Evolutionary conservation across 495 filamentous ascomycete species (phyloP).

Genomic region (Lophium mytilinum): DNA sequence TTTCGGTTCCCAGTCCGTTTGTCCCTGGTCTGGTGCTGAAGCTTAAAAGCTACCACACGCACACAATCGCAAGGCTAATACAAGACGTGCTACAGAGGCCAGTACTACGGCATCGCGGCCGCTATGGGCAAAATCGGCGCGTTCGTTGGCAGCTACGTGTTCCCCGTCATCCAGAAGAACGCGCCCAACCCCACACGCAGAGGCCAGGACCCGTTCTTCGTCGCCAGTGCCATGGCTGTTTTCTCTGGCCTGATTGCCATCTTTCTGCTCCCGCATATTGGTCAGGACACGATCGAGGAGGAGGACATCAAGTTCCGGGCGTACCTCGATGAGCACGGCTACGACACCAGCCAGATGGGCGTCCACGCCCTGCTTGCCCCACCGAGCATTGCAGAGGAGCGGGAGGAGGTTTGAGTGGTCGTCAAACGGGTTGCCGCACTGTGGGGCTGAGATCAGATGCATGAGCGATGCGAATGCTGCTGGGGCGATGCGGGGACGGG

Average conservation of each 20-base stretch:
- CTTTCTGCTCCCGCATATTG: slow-evolving; percentile 31
- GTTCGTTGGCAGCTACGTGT: slow-evolving; percentile 80
- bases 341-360: slow-evolving; percentile 62
- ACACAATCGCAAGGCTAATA: not conserved
- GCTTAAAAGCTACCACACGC: not conserved
- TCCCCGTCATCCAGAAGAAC: slow-evolving; percentile 59
- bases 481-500: not conserved
- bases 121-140: slow-evolving; percentile 81
- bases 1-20: not conserved
- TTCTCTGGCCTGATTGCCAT: slow-evolving; percentile 28
- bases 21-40: no score
- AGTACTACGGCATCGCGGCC: slow-evolving; percentile 87
- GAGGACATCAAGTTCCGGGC: slow-evolving; percentile 53
- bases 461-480: not conserved
- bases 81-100: slow-evolving; percentile 40
- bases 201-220: slow-evolving; percentile 61
- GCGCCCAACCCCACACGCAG: slow-evolving; percentile 50
- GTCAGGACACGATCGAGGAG: slow-evolving; percentile 34
- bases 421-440: not conserved
- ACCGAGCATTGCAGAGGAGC: not conserved
- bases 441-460: not conserved
- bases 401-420: not conserved
- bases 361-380: slow-evolving; percentile 22
- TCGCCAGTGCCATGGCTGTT: slow-evolving; percentile 28
- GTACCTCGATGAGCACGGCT: slow-evolving; percentile 59